Conservation (phyloP, 1,284 basidiomycete species). For the Pholiota adiposa region DNA sequence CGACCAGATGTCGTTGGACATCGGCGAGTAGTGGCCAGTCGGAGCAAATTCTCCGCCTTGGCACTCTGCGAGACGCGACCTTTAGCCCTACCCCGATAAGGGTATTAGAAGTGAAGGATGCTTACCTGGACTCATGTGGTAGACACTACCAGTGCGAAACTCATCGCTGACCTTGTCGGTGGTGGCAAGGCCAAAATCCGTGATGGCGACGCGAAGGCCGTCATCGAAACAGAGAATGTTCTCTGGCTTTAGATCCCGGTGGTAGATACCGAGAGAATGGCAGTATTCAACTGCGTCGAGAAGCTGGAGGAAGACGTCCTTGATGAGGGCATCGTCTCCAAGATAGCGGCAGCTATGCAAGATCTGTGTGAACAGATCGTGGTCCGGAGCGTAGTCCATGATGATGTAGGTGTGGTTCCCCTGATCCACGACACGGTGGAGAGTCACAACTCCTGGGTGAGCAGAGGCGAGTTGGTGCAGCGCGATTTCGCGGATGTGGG, state of each 20-base stretch:
- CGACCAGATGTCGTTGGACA: conserved; percentile 96
- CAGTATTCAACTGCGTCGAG: conserved; percentile 91
- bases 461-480: conserved; percentile 88
- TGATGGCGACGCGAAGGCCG: conserved; percentile 85
- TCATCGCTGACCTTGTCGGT: conserved; percentile 87
- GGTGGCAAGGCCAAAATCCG: conserved; percentile 97
- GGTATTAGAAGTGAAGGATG: conserved; percentile 17
- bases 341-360: conserved; percentile 68
- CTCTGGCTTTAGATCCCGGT: conserved; percentile 98
- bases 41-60: conserved; percentile 83
- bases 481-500: conserved; percentile 80
- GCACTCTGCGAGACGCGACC: conserved; percentile 65
- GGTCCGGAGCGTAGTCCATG: conserved; percentile 82
- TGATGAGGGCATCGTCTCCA: conserved; percentile 82
- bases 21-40: conserved; percentile 80
- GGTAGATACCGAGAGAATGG: conserved; percentile 89
- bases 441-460: conserved; percentile 87
- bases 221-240: conserved; percentile 90
- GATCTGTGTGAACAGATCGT: conserved; percentile 92
- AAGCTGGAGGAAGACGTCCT: conserved; percentile 87
- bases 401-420: conserved; percentile 69
- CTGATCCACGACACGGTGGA: conserved; percentile 88
- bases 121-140: conserved; percentile 95
- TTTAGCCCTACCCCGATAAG: background rate
- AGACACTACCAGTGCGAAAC: conserved; percentile 95